phyloP scores from a whole-genome alignment of 192 early-diverging fungal species.

The Jimgerdemannia flammicorona region DNA sequence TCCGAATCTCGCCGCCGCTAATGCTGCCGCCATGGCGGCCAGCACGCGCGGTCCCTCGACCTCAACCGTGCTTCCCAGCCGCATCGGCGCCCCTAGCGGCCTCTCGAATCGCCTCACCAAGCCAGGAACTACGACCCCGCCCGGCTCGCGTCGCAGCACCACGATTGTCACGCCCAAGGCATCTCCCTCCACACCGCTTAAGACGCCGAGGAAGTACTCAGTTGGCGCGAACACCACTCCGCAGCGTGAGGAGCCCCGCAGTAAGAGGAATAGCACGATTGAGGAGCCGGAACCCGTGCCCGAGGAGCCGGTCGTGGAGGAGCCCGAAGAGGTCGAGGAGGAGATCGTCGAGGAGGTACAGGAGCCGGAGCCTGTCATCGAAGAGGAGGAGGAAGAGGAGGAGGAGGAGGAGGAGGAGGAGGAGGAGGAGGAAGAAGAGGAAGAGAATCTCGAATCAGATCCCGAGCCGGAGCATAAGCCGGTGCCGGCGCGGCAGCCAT shows the following conservation, averaged over 20 bases:
- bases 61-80: constrained; percentile 20
- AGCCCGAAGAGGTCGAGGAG: background rate
- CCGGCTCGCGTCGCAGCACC: constrained; percentile 10
- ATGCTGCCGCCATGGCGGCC: constrained; percentile 17
- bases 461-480: background rate
- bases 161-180: constrained; percentile 11
- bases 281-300: constrained; percentile 2
- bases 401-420: constrained; percentile 1
- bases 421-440: constrained; percentile 1
- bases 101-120: constrained; percentile 17
- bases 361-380: background rate
- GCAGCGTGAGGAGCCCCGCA: constrained; percentile 7
- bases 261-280: constrained; percentile 14
- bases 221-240: background rate
- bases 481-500: background rate
- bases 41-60: constrained; percentile 1
- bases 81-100: constrained; percentile 8
- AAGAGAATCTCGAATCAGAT: background rate
- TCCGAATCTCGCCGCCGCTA: constrained; percentile 13
- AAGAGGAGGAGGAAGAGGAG: background rate
- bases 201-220: constrained; percentile 5
- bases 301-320: constrained; percentile 1
- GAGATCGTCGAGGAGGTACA: constrained; percentile 1
- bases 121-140: constrained; percentile 5
- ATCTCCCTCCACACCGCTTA: background rate